Conservation (phyloP, 129 eudicot genomes). For the Flaveria trinervia region DNA sequence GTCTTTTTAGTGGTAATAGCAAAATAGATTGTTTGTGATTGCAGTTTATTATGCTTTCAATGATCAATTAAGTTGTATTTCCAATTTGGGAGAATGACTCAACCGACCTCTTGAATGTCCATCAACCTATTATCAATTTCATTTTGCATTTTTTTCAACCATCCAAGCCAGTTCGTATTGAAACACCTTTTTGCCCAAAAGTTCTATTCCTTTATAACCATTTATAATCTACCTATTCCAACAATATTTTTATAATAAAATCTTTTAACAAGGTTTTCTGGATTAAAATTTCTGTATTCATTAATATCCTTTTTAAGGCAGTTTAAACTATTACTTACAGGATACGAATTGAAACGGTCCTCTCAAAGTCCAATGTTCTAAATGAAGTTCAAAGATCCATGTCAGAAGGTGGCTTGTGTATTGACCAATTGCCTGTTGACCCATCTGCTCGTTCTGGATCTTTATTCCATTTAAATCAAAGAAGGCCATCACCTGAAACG, state of each 20-base stretch:
- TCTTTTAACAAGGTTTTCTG: not conserved
- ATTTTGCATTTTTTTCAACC: not conserved
- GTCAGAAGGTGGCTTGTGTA: slow-evolving; percentile 79
- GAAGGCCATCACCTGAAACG: slow-evolving; percentile 44
- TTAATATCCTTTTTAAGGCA: not conserved
- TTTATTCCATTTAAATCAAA: slow-evolving; percentile 54
- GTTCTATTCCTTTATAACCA: not conserved
- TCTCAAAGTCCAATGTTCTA: slow-evolving; percentile 78
- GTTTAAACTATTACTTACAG: slow-evolving; percentile 33
- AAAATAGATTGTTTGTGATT: not conserved
- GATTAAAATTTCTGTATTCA: not conserved
- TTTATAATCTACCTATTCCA: not conserved
- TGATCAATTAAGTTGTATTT: not conserved
- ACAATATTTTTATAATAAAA: not conserved
- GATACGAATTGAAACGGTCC: slow-evolving; percentile 80
- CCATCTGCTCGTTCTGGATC: slow-evolving; percentile 61
- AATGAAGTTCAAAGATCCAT: slow-evolving; percentile 80
- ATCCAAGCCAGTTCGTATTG: not conserved
- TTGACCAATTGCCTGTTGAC: slow-evolving; percentile 74
- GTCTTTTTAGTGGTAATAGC: not conserved
- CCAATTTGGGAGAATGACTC: not conserved
- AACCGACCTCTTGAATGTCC: not conserved
- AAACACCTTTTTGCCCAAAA: not conserved
- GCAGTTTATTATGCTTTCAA: not conserved
- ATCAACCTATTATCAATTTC: not conserved